A percentile compares a stretch with the other conserved stretches of the same genome.
phyloP scores from a whole-genome alignment of 257 asterid genomes.

The Solanum tarapatanum region DNA sequence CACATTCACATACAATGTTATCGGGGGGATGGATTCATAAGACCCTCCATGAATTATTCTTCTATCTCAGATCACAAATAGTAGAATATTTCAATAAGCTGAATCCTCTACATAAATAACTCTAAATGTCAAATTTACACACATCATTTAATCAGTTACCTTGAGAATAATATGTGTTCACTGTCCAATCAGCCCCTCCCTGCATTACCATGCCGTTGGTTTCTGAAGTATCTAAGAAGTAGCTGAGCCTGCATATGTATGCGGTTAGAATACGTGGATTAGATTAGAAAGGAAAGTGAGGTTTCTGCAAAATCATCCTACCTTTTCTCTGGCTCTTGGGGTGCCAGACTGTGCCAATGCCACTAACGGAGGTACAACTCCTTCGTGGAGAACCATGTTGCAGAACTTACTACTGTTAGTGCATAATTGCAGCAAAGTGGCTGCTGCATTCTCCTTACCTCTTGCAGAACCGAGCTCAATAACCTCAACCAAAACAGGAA shows the following conservation, averaged over 20 bases:
- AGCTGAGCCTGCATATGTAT: slow-evolving; percentile 12
- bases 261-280: not conserved
- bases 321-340: slow-evolving; percentile 32
- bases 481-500: too few relatives aligned
- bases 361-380: slow-evolving; percentile 29
- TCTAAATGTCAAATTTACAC: too few relatives aligned
- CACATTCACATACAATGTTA: not conserved
- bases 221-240: slow-evolving; percentile 28
- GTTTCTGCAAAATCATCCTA: not conserved
- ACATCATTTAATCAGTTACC: too few relatives aligned
- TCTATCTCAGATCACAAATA: not conserved
- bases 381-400: slow-evolving; percentile 25
- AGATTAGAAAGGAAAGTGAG: not conserved
- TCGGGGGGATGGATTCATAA: not conserved
- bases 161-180: too few relatives aligned
- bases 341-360: not conserved
- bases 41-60: not conserved
- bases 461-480: too few relatives aligned
- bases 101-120: too few relatives aligned
- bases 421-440: slow-evolving; percentile 17
- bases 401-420: not conserved
- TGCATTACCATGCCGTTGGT: slow-evolving; percentile 18
- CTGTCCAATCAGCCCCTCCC: not conserved
- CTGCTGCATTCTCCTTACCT: too few relatives aligned
- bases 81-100: too few relatives aligned